Percentiles rank a stretch among this genome's conserved stretches.
Evolutionary conservation across 164 flowering plant species (phyloP).

Genomic region (Protea cynaroides): DNA sequence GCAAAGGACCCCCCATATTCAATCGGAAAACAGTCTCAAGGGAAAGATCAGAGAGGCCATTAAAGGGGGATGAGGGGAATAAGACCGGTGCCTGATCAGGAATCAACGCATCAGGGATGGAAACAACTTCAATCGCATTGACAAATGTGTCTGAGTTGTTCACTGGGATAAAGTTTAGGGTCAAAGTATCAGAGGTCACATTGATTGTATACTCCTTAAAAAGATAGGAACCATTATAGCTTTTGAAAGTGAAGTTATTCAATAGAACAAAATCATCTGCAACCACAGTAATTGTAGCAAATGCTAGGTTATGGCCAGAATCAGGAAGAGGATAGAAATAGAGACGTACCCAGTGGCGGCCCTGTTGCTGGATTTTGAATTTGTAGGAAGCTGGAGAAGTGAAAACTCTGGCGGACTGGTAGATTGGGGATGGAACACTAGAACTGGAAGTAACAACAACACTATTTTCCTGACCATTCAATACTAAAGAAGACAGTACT

Average conservation of each 20-base stretch:
- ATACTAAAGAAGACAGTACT: slow-evolving; percentile 10
- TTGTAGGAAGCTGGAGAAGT: slow-evolving; percentile 13
- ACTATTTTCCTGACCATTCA: slow-evolving; percentile 12
- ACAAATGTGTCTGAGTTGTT: slow-evolving; percentile 28
- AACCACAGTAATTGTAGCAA: slow-evolving; percentile 21
- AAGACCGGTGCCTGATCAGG: slow-evolving; percentile 21
- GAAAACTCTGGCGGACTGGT: slow-evolving; percentile 23
- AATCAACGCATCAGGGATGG: slow-evolving; percentile 29
- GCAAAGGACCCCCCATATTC: slow-evolving; percentile 37
- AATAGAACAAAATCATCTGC: slow-evolving; percentile 26
- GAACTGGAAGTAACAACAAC: slow-evolving; percentile 9
- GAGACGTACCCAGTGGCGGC: slow-evolving; percentile 33
- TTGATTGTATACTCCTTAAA: slow-evolving; percentile 31
- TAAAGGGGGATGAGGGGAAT: slow-evolving; percentile 12
- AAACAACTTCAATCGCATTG: slow-evolving; percentile 34
- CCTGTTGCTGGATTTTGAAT: slow-evolving; percentile 20
- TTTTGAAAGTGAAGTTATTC: slow-evolving; percentile 23
- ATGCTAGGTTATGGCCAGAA: slow-evolving; percentile 15
- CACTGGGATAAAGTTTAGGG: slow-evolving; percentile 21
- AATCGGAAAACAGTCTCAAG: slow-evolving; percentile 30
- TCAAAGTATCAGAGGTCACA: slow-evolving; percentile 21
- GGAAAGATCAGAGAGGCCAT: slow-evolving; percentile 22
- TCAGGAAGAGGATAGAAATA: slow-evolving; percentile 23
- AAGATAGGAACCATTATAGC: slow-evolving; percentile 18
- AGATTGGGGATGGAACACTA: slow-evolving; percentile 24